phyloP scores from a whole-genome alignment of 2,329 filamentous ascomycete species.

The Cladosporium sp. region DNA sequence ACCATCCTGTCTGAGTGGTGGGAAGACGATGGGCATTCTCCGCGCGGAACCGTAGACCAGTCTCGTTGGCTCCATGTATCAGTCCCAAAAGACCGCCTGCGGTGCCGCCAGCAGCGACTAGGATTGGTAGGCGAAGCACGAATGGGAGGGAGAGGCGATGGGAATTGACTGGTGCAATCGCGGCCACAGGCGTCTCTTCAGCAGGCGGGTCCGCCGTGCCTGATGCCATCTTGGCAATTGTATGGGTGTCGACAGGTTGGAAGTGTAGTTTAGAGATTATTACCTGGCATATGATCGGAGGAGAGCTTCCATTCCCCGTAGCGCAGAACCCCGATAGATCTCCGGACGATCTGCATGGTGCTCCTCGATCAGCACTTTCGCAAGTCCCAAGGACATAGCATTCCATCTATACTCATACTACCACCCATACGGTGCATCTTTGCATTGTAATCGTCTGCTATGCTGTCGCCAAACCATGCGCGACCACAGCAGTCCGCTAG shows the following conservation, averaged over 20 bases:
- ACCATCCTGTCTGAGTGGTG: constrained; percentile 80
- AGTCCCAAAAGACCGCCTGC: constrained; percentile 30
- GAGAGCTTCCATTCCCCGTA: not conserved
- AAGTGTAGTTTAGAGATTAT: not conserved
- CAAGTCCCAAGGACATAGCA: not conserved
- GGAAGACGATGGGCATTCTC: constrained; percentile 96
- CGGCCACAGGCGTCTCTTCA: not conserved
- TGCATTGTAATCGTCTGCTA: not conserved
- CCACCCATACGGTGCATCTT: not conserved
- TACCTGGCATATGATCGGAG: not conserved
- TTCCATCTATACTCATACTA: not conserved
- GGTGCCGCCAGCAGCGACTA: constrained; percentile 21
- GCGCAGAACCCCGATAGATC: not conserved
- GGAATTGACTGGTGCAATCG: not conserved
- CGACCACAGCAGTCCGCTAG: constrained; percentile 14
- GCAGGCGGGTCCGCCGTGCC: not conserved
- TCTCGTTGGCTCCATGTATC: constrained; percentile 28
- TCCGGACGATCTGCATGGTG: not conserved
- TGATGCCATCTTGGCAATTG: not conserved
- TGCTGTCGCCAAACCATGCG: constrained; percentile 8
- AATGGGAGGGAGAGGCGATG: constrained; percentile 32
- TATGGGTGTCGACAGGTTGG: not conserved
- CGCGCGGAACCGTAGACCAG: constrained; percentile 78
- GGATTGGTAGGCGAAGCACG: constrained; percentile 28
- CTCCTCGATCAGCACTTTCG: not conserved